These are phyloP conservation scores for Irpex sp. DNA, from an alignment of 1,284 basidiomycete genomes.

Conservation along the genomic window DNA sequence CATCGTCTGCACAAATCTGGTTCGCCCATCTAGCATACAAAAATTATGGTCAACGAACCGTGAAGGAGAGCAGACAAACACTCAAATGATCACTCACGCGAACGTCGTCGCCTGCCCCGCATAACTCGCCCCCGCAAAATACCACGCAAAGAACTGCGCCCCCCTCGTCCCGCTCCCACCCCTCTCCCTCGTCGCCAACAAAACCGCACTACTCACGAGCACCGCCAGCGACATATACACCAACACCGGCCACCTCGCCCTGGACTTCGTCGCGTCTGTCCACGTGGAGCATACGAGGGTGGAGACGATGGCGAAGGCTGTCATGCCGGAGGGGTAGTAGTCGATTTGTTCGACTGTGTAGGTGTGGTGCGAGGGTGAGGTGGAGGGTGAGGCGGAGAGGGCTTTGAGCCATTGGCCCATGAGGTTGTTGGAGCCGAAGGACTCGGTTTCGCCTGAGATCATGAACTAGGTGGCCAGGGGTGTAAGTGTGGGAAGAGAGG, in stretches of 20 bases:
- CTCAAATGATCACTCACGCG: slow-evolving; percentile 36
- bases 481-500: neutral
- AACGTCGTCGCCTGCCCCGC: slow-evolving; percentile 69
- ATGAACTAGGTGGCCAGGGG: slow-evolving; percentile 40
- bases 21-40: slow-evolving; percentile 53
- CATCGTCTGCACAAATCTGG: slow-evolving; percentile 64
- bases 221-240: slow-evolving; percentile 58
- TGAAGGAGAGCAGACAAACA: slow-evolving; percentile 8
- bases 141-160: slow-evolving; percentile 67
- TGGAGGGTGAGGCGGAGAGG: slow-evolving; percentile 36
- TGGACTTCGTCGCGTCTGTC: slow-evolving; percentile 50
- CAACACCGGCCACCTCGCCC: slow-evolving; percentile 59
- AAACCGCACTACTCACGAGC: slow-evolving; percentile 54
- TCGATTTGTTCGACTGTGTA: slow-evolving; percentile 65
- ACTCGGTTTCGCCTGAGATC: slow-evolving; percentile 66
- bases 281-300: slow-evolving; percentile 59
- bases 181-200: neutral
- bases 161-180: slow-evolving; percentile 46
- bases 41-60: neutral
- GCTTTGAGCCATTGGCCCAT: slow-evolving; percentile 76
- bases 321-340: slow-evolving; percentile 63
- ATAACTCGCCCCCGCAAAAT: slow-evolving; percentile 60
- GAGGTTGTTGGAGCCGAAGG: slow-evolving; percentile 68
- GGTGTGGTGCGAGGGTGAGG: neutral
- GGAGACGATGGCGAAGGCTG: slow-evolving; percentile 60